Evolutionary conservation across 2,329 filamentous ascomycete genomes (phyloP).

Genomic region (Ophiocordyceps unilateralis): DNA sequence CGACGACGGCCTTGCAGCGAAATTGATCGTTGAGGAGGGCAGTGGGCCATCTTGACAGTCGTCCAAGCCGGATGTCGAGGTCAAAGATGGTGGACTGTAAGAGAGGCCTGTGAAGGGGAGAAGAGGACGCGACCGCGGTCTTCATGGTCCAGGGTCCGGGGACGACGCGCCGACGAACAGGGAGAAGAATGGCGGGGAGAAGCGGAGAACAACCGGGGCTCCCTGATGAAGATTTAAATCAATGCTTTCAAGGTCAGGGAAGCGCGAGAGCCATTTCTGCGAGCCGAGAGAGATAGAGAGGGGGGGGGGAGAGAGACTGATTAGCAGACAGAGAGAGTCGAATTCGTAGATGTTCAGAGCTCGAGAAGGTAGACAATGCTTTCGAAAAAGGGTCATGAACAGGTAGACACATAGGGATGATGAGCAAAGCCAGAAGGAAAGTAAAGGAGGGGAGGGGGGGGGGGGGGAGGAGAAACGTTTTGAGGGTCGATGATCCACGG

Average conservation of each 20-base stretch:
- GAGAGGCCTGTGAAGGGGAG: background rate
- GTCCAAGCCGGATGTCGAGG: slow-evolving; percentile 1
- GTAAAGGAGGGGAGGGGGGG: background rate
- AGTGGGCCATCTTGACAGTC: slow-evolving; percentile 3
- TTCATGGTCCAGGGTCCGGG: slow-evolving; percentile 4
- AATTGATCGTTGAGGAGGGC: background rate
- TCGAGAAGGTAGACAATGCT: background rate
- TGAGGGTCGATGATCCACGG: background rate
- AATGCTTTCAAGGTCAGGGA: background rate
- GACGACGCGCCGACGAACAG: background rate
- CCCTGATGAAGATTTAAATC: background rate
- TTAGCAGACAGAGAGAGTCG: background rate
- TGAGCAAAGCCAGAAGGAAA: background rate
- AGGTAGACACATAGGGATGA: background rate
- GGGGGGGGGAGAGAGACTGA: no score
- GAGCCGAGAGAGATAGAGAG: no score
- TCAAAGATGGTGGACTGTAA: background rate
- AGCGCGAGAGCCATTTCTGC: background rate
- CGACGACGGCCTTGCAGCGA: slow-evolving; percentile 7
- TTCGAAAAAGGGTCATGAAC: background rate
- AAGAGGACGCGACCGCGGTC: slow-evolving; percentile 1
- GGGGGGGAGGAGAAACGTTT: background rate
- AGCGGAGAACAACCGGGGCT: background rate
- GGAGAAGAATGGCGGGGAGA: background rate
- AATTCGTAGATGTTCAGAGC: background rate